Conservation (phyloP, 1,284 basidiomycete species). For the Amylostereum areolatum region DNA sequence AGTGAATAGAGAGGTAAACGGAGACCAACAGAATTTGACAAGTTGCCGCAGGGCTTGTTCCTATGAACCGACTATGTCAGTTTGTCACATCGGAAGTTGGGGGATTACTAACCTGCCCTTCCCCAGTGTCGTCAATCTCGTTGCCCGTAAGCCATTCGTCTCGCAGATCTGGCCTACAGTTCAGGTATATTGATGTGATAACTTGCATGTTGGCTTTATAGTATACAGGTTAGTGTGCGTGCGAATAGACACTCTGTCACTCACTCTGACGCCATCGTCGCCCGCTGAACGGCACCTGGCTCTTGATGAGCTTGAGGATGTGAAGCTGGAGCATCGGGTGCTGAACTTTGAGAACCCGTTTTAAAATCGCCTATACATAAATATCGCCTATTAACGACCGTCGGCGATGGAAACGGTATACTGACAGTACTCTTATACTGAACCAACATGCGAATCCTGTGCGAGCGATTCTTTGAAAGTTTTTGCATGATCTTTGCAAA, state of each 20-base stretch:
- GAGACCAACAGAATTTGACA: constrained; percentile 86
- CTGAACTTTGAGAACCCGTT: constrained; percentile 89
- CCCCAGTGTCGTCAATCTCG: constrained; percentile 88
- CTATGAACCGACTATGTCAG: constrained; percentile 42
- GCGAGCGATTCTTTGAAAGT: constrained; percentile 90
- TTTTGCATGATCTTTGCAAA: constrained; percentile 99
- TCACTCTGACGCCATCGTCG: constrained; percentile 96
- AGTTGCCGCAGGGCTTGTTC: constrained; percentile 93
- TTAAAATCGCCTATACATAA: constrained; percentile 75
- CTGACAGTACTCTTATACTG: constrained; percentile 97
- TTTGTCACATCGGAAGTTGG: background rate
- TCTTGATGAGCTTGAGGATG: constrained; percentile 97
- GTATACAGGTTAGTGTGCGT: constrained; percentile 8
- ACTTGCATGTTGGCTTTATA: constrained; percentile 95
- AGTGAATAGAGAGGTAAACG: background rate
- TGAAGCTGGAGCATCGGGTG: constrained; percentile 94
- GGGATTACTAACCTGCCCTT: constrained; percentile 55
- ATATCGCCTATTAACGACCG: background rate
- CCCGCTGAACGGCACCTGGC: constrained; percentile 97
- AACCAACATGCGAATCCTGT: constrained; percentile 93
- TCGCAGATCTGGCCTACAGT: constrained; percentile 91
- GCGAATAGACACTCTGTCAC: constrained; percentile 17
- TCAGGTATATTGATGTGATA: constrained; percentile 97
- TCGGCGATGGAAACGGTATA: constrained; percentile 4
- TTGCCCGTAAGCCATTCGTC: constrained; percentile 97